Conservation (phyloP, 441 rosid genomes). For the Cnidoscolus chayamansa region DNA sequence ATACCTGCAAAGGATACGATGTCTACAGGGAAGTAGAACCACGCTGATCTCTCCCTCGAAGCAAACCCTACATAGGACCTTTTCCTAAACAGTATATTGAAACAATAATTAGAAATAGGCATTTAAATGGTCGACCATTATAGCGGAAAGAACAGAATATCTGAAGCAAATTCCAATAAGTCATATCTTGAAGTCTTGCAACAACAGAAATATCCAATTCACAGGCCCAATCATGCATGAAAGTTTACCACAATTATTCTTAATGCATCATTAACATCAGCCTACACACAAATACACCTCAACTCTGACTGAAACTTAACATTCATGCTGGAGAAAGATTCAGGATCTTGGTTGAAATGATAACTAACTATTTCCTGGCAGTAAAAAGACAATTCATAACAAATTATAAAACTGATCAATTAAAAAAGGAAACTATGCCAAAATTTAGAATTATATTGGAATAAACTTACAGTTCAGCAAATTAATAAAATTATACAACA, state of each 20-base stretch:
- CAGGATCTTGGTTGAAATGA: no score
- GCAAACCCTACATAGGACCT: constrained; percentile 87
- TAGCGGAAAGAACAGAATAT: background rate
- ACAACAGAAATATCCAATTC: background rate
- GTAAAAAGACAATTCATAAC: background rate
- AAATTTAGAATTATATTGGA: background rate
- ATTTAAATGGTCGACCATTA: background rate
- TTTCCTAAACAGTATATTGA: constrained; percentile 56
- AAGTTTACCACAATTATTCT: background rate
- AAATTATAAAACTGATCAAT: background rate
- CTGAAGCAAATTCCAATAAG: background rate
- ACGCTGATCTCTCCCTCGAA: constrained; percentile 84
- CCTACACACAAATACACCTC: background rate
- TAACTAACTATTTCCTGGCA: no score
- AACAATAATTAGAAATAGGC: background rate
- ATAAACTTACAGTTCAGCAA: background rate
- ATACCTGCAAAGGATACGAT: constrained; percentile 95
- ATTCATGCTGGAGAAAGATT: no score
- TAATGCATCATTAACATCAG: background rate
- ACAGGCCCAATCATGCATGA: no score
- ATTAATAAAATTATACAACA: background rate
- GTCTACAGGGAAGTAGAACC: constrained; percentile 93
- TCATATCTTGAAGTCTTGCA: background rate
- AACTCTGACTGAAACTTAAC: no score
- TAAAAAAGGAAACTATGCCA: background rate